Base-by-base conservation (phyloP, 1,284 basidiomycete species). In the Ustilago nuda region DNA sequence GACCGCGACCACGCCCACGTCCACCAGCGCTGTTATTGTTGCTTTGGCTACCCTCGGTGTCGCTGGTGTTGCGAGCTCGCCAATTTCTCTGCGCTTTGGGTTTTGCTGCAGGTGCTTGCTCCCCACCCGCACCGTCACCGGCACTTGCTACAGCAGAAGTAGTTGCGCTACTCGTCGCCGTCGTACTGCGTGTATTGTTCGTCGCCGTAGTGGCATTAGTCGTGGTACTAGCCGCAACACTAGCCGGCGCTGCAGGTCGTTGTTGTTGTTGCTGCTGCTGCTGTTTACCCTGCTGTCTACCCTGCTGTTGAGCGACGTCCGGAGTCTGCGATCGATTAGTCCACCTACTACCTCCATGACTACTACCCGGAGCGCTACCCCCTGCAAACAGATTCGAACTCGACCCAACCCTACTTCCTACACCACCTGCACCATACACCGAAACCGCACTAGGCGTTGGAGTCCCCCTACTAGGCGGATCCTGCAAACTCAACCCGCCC, bases 341-440 rank as follows among this genome's bases (percentile, higher is more conserved):
- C 74, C 74, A 76, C 33, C 74, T 58, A 52, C 74, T 76, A 11
- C 74, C 69, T 3, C 56, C 74, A 51, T 72, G 65, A 60, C 72
- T 75, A 60, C 72, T 75, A 17, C 48, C 32, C n/a, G 72, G 57
- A 9, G 58, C 69, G 23, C 69, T 62, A 7, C 27, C 13, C n/a
- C 43, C 50, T 17, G 52, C 46, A 33, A 46, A 19, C 19, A 71
- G 19, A 17, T 72, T 72, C 35, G 41, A 41, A 52, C 63, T 66
- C 46, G 60, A 63, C 1, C 63, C 70, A 8, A 55, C 70, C 2
- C 70, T 52, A 43, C 65, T 64, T 19, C 53, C 60, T 7, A 45
- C 17, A 17, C 43, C 43, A 45, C 71, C 70, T 17, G 65, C 57
- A 2, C 50, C 61, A 45, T 72, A 72, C 36, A 72, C 56, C 32